These are phyloP conservation scores for Scalesia atractyloides DNA, from an alignment of 129 eudicot genomes.

Conservation along the genomic window DNA sequence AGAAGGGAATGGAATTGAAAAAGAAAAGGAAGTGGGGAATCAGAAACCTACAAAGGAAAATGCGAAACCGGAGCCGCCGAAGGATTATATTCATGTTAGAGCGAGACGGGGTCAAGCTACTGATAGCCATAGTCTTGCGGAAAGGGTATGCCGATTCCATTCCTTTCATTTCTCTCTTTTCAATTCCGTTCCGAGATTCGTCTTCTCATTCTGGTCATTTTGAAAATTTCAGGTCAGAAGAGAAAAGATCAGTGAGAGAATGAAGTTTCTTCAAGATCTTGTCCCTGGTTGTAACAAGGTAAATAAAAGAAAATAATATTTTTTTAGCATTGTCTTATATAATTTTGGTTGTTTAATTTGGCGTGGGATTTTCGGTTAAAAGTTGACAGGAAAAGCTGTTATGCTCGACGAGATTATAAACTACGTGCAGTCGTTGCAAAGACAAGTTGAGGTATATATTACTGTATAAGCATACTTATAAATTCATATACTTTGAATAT, in stretches of 20 bases:
- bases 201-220: constrained; percentile 1
- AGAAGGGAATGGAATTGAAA: constrained; percentile 38
- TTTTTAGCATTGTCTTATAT: not conserved
- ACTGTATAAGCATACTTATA: not conserved
- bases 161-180: not conserved
- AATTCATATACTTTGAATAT: too few relatives aligned
- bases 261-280: constrained; percentile 91
- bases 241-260: constrained; percentile 92
- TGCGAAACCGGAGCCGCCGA: constrained; percentile 73
- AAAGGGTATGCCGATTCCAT: constrained; percentile 56
- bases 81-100: constrained; percentile 96
- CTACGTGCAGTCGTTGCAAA: constrained; percentile 83
- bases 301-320: not conserved
- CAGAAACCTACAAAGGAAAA: constrained; percentile 56
- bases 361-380: constrained; percentile 19
- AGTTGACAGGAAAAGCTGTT: constrained; percentile 91
- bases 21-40: constrained; percentile 33
- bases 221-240: constrained; percentile 61
- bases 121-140: constrained; percentile 95
- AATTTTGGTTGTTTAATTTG: constrained; percentile 19
- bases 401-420: constrained; percentile 95
- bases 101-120: constrained; percentile 98
- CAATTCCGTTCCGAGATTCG: constrained; percentile 14
- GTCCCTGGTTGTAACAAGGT: constrained; percentile 98
- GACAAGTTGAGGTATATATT: constrained; percentile 13